These are phyloP conservation scores for Diaporthe citri DNA, from an alignment of 2,329 filamentous ascomycete genomes.

Conservation along the genomic window DNA sequence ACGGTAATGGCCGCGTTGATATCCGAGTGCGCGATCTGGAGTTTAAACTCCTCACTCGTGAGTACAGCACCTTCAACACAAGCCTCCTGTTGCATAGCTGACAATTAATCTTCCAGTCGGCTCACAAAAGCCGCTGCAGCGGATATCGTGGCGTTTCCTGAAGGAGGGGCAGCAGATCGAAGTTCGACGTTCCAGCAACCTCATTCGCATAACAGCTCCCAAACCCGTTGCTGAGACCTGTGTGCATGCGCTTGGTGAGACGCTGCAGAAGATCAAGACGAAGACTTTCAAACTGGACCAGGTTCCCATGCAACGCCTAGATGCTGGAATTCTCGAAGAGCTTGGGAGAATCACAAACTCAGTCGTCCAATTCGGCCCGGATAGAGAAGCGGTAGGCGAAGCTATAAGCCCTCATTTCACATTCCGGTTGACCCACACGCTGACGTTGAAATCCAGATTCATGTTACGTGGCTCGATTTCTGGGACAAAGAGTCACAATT, in stretches of 20 bases:
- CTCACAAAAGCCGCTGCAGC: slow-evolving; percentile 51
- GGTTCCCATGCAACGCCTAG: slow-evolving; percentile 44
- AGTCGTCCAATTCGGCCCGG: slow-evolving; percentile 53
- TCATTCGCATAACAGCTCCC: slow-evolving; percentile 53
- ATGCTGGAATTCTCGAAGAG: slow-evolving; percentile 49
- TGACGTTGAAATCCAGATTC: slow-evolving; percentile 42
- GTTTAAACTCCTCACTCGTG: slow-evolving; percentile 61
- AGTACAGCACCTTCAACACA: slow-evolving; percentile 42
- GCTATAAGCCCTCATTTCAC: not conserved
- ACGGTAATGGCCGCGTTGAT: slow-evolving; percentile 55
- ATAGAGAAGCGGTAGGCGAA: slow-evolving; percentile 41
- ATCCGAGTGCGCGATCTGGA: slow-evolving; percentile 55
- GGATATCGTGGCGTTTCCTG: slow-evolving; percentile 48
- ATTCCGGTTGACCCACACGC: not conserved
- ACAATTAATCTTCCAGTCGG: slow-evolving; percentile 47
- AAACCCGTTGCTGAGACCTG: slow-evolving; percentile 52
- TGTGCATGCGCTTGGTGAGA: slow-evolving; percentile 49
- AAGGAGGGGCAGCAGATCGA: slow-evolving; percentile 55
- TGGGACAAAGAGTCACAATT: slow-evolving; percentile 41
- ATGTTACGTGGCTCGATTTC: slow-evolving; percentile 58
- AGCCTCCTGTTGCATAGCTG: not conserved
- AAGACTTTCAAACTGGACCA: slow-evolving; percentile 45
- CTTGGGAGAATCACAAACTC: slow-evolving; percentile 55
- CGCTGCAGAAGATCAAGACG: slow-evolving; percentile 46
- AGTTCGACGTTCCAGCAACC: slow-evolving; percentile 46